Conservation (phyloP, 768 basidiomycete species). For the Boletus reticulatus region DNA sequence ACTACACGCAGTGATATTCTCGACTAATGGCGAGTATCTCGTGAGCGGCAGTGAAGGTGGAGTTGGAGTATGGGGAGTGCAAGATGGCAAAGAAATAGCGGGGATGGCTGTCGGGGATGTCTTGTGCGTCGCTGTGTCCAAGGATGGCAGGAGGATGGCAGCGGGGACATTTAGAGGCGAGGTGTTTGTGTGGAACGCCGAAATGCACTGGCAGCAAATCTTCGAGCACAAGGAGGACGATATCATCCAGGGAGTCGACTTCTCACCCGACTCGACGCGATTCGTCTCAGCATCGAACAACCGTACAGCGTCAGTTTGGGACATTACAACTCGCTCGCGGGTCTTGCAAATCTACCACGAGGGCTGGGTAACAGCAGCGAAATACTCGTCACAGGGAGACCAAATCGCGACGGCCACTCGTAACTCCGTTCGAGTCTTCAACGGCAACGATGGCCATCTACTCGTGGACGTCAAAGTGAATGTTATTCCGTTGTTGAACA, state of each 20-base stretch:
- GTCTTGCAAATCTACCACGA: neutral
- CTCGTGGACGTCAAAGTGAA: neutral
- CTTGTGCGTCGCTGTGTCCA: neutral
- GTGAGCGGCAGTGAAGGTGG: neutral
- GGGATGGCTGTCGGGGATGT: neutral
- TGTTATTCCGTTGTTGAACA: neutral
- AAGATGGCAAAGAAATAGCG: neutral
- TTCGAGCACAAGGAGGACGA: neutral
- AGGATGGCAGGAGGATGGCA: neutral
- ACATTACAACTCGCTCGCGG: neutral
- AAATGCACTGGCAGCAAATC: neutral
- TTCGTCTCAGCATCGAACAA: neutral
- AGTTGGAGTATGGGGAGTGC: neutral
- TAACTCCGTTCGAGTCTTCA: neutral
- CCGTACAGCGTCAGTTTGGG: neutral
- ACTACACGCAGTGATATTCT: neutral
- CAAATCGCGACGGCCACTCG: neutral
- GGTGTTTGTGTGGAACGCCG: neutral
- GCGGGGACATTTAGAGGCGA: neutral
- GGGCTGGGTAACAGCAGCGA: neutral
- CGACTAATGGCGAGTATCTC: neutral
- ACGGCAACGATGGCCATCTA: neutral
- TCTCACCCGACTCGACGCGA: neutral
- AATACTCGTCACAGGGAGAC: neutral
- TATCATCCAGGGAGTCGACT: neutral